These are phyloP conservation scores for Discostella stelligera DNA, from an alignment of 352 stramenopile genomes.

Conservation along the genomic window DNA sequence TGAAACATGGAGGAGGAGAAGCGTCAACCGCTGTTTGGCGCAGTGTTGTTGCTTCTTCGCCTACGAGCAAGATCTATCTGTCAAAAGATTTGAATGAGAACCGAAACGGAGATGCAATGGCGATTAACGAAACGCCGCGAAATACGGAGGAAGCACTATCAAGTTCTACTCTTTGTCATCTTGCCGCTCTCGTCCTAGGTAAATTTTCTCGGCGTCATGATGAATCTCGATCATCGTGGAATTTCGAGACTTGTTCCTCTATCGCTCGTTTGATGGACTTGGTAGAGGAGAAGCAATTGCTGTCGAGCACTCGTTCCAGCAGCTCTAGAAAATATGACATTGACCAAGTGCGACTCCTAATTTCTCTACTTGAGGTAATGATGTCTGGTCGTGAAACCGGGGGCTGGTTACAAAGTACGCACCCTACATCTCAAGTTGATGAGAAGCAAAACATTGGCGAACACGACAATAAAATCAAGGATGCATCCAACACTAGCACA, in stretches of 20 bases:
- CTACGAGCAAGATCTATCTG: slow-evolving; percentile 14
- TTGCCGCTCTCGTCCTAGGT: slow-evolving; percentile 70
- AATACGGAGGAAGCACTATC: slow-evolving; percentile 24
- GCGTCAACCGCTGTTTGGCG: slow-evolving; percentile 71
- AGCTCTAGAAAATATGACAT: slow-evolving; percentile 51
- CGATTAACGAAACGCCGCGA: neutral
- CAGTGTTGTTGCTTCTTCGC: slow-evolving; percentile 52
- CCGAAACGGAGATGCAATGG: neutral
- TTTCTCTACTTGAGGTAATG: slow-evolving; percentile 71
- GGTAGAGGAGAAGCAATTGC: slow-evolving; percentile 80
- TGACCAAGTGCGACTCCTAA: slow-evolving; percentile 76
- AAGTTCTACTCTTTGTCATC: slow-evolving; percentile 63
- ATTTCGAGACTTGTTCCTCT: slow-evolving; percentile 63
- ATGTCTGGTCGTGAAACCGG: slow-evolving; percentile 75
- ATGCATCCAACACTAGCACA: slow-evolving; percentile 10
- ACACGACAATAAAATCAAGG: slow-evolving; percentile 5
- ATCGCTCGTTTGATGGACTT: slow-evolving; percentile 75
- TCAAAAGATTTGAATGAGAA: slow-evolving; percentile 4
- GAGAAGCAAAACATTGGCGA: neutral
- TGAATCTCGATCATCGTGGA: slow-evolving; percentile 64
- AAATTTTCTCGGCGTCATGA: slow-evolving; percentile 71
- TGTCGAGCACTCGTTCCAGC: slow-evolving; percentile 35
- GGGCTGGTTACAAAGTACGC: slow-evolving; percentile 72
- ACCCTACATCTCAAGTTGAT: slow-evolving; percentile 12
- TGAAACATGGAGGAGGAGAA: slow-evolving; percentile 78